Evolutionary conservation across 2,329 filamentous ascomycete genomes (phyloP).

Genomic region (Arthrobotrys sinensis): DNA sequence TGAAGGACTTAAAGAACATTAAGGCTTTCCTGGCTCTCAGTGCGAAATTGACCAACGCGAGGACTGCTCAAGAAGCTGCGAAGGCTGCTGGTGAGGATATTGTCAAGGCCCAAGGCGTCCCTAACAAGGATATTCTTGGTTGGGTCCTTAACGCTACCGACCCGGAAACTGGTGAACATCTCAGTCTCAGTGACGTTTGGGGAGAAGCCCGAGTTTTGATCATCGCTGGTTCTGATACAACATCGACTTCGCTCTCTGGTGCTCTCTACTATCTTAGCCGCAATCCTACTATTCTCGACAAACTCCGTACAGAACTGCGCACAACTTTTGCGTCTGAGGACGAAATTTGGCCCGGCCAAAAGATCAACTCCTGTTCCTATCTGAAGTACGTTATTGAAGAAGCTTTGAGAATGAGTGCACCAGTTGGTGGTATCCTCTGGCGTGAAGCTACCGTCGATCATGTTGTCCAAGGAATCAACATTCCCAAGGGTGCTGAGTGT

Average conservation of each 20-base stretch:
- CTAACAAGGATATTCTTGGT: constrained; percentile 82
- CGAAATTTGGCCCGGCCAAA: constrained; percentile 72
- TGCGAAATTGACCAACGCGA: constrained; percentile 25
- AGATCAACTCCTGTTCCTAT: constrained; percentile 72
- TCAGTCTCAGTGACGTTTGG: constrained; percentile 78
- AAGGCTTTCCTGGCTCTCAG: constrained; percentile 47
- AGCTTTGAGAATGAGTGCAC: constrained; percentile 76
- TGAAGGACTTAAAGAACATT: constrained; percentile 60
- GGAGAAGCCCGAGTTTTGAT: constrained; percentile 77
- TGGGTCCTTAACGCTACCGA: constrained; percentile 80
- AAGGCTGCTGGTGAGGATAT: constrained; percentile 65
- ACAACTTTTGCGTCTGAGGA: constrained; percentile 71
- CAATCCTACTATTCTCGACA: constrained; percentile 70
- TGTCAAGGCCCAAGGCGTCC: constrained; percentile 75
- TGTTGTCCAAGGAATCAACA: constrained; percentile 71
- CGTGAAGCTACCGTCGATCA: constrained; percentile 71
- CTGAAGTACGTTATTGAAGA: constrained; percentile 77
- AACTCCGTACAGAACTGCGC: constrained; percentile 72
- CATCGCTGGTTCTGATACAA: constrained; percentile 74
- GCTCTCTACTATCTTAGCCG: constrained; percentile 77
- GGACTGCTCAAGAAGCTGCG: constrained; percentile 29
- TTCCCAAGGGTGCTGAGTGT: constrained; percentile 76
- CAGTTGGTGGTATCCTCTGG: constrained; percentile 75
- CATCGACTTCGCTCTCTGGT: constrained; percentile 75
- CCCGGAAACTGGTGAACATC: constrained; percentile 78